Conservation (phyloP, 2,329 filamentous ascomycete species). For the Myriosclerotinia scirpicola region DNA sequence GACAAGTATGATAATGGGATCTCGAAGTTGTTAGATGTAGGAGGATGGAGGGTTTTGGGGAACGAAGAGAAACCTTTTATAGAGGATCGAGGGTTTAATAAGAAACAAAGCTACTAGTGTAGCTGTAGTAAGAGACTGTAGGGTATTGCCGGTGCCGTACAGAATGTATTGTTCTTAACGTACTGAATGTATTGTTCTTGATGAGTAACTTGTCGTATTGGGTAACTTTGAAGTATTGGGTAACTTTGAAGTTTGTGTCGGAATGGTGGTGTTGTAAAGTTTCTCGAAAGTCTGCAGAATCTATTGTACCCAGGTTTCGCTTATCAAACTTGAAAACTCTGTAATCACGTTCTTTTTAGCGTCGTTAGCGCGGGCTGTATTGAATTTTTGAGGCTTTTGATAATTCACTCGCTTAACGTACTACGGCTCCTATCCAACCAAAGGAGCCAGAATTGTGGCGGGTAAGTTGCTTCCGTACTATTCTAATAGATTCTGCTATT, state of each 20-base stretch:
- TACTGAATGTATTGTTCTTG: neutral
- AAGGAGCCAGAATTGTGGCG: neutral
- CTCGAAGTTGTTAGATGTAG: neutral
- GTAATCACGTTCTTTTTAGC: neutral
- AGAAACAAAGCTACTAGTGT: no score
- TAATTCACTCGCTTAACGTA: neutral
- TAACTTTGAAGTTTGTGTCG: neutral
- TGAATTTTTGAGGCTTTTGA: constrained; percentile 10
- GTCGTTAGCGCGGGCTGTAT: neutral
- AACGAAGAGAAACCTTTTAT: neutral
- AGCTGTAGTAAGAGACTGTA: no score
- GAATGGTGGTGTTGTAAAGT: neutral
- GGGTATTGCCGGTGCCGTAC: no score
- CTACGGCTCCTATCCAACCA: neutral
- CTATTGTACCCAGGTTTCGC: neutral
- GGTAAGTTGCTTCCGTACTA: neutral
- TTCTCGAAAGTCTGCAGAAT: neutral
- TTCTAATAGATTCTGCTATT: neutral
- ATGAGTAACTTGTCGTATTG: neutral
- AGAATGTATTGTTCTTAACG: neutral
- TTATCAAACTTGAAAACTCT: neutral
- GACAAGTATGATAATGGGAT: no score
- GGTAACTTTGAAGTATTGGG: neutral
- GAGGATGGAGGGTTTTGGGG: neutral
- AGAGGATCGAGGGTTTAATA: neutral